Conservation (phyloP, 73 alveolate species). For the Symbiodinium pilosum region DNA sequence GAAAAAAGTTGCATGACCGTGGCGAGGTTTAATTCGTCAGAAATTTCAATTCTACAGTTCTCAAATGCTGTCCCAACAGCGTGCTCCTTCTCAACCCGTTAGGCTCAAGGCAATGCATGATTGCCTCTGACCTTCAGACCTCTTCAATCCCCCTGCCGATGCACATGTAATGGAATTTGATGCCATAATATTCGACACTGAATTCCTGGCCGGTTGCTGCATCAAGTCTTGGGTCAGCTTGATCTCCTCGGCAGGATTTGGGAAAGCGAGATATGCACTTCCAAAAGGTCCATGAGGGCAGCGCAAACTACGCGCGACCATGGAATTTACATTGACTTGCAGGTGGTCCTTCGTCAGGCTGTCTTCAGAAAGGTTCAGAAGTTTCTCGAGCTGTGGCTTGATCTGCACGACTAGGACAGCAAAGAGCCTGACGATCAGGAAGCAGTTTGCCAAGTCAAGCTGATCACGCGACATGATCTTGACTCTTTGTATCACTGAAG, state of each 20-base stretch:
- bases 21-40: too few relatives aligned
- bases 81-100: too few relatives aligned
- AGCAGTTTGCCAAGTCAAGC: background rate
- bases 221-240: conserved; percentile 92
- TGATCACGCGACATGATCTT: background rate
- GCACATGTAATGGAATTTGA: background rate
- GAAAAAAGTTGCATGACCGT: too few relatives aligned
- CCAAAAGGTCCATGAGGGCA: too few relatives aligned
- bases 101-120: too few relatives aligned
- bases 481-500: too few relatives aligned
- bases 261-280: too few relatives aligned
- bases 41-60: too few relatives aligned
- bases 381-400: conserved; percentile 76
- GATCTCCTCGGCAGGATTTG: conserved; percentile 77
- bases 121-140: background rate
- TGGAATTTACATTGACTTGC: too few relatives aligned
- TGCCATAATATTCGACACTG: background rate
- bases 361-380: conserved; percentile 40
- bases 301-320: too few relatives aligned
- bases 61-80: too few relatives aligned
- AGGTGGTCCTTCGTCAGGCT: conserved; percentile 10
- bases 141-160: background rate
- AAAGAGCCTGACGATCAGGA: background rate
- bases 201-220: conserved; percentile 39
- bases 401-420: conserved; percentile 68